Evolutionary conservation across 2,329 filamentous ascomycete genomes (phyloP).

Genomic region (Colletotrichum acutatum): DNA sequence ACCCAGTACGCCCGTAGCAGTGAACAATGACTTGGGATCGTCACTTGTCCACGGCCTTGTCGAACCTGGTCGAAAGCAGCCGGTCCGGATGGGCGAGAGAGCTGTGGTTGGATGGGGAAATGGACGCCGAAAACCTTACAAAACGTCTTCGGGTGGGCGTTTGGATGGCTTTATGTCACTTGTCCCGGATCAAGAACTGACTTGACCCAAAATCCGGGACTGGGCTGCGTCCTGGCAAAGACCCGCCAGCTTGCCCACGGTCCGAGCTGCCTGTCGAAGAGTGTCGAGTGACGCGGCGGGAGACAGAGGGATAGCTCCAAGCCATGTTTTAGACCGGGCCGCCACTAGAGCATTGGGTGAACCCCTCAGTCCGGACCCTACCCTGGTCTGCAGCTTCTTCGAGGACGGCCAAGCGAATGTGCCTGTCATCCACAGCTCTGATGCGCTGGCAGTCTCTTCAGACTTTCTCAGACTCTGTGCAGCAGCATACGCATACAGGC

Average conservation of each 20-base stretch:
- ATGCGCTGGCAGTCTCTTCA: conserved; percentile 10
- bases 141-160: conserved; percentile 24
- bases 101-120: conserved; percentile 12
- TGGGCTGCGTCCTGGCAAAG: conserved; percentile 6
- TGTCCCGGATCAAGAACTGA: conserved; percentile 20
- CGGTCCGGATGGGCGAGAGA: not conserved
- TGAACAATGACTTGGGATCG: conserved; percentile 16
- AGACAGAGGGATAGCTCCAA: conserved; percentile 23
- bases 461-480: not conserved
- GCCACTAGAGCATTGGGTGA: conserved; percentile 17
- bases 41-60: conserved; percentile 6
- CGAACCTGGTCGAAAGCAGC: conserved; percentile 28
- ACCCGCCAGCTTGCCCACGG: conserved; percentile 12
- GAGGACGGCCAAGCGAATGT: not conserved
- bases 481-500: not conserved
- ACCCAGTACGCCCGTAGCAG: conserved; percentile 20
- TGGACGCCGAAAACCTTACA: conserved; percentile 26
- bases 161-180: conserved; percentile 31
- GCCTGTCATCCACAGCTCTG: conserved; percentile 15
- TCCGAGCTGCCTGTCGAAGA: conserved; percentile 13
- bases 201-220: conserved; percentile 9
- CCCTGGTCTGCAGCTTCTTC: conserved; percentile 2
- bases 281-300: conserved; percentile 15
- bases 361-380: conserved; percentile 11
- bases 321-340: conserved; percentile 35